Evolutionary conservation across 2,329 filamentous ascomycete genomes (phyloP).

Genomic region (Colletotrichum gloeosporioides): DNA sequence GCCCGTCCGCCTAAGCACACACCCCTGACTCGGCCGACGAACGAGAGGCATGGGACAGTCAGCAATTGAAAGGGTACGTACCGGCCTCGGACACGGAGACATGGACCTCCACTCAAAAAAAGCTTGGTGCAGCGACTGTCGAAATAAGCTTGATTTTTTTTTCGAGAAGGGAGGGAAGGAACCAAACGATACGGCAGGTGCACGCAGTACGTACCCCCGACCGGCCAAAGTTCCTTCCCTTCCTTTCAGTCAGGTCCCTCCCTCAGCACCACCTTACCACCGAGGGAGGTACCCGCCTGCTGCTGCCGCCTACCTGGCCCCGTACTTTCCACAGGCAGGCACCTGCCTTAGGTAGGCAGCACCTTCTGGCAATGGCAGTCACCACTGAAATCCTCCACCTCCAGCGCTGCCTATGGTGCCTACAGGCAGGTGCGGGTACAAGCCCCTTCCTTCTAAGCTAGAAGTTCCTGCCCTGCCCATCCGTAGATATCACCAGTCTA

Average conservation of each 20-base stretch:
- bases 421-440: background rate
- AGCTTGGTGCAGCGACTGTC: slow-evolving; percentile 22
- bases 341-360: background rate
- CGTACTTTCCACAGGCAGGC: background rate
- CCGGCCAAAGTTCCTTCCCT: background rate
- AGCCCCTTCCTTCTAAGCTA: background rate
- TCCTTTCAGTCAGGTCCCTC: background rate
- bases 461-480: background rate
- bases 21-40: background rate
- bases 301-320: background rate
- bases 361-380: background rate
- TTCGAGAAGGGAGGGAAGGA: slow-evolving; percentile 16
- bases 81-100: background rate
- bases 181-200: background rate
- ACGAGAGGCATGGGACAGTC: background rate
- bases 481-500: background rate
- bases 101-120: slow-evolving; percentile 16
- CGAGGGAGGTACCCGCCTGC: background rate
- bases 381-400: background rate
- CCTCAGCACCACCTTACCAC: background rate
- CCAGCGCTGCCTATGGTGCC: background rate
- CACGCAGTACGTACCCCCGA: background rate
- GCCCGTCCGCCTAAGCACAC: background rate
- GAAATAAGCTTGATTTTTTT: slow-evolving; percentile 23
- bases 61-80: background rate